Evolutionary conservation across 768 basidiomycete genomes (phyloP).

Genomic region (Saitozyma sp.): DNA sequence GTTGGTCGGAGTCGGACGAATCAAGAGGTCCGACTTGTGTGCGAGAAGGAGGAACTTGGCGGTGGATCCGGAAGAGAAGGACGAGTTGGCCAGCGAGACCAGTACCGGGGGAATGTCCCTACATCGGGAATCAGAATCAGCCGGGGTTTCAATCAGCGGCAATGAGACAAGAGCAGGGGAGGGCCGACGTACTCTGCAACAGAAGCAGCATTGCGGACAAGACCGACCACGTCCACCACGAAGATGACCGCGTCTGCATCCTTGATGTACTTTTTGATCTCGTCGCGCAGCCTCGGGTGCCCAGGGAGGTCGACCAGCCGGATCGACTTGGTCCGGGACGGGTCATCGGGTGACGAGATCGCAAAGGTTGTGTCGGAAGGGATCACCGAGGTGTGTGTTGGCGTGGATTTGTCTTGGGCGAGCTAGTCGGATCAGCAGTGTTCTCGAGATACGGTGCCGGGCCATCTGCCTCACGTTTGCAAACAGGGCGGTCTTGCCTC

Average conservation of each 20-base stretch:
- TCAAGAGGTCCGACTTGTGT: slow-evolving; percentile 47
- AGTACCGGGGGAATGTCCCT: slow-evolving; percentile 44
- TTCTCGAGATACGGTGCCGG: background rate
- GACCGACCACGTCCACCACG: slow-evolving; percentile 43
- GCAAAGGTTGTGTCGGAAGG: slow-evolving; percentile 36
- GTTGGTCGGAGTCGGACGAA: slow-evolving; percentile 22
- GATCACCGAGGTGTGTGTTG: slow-evolving; percentile 44
- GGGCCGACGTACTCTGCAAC: slow-evolving; percentile 45
- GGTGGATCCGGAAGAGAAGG: slow-evolving; percentile 14
- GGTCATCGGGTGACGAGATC: slow-evolving; percentile 15
- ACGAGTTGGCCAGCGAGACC: slow-evolving; percentile 28
- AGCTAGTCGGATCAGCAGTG: slow-evolving; percentile 26
- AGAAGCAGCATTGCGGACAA: slow-evolving; percentile 38
- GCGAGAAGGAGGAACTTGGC: slow-evolving; percentile 44
- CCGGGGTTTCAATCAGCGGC: background rate
- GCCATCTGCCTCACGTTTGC: slow-evolving; percentile 30
- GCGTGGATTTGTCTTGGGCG: slow-evolving; percentile 27
- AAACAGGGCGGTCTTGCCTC: slow-evolving; percentile 49
- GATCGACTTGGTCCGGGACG: slow-evolving; percentile 16
- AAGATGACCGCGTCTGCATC: slow-evolving; percentile 41
- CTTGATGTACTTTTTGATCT: slow-evolving; percentile 26
- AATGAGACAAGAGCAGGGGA: background rate
- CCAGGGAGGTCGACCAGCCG: slow-evolving; percentile 47
- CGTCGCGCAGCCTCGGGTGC: slow-evolving; percentile 45
- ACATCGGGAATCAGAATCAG: slow-evolving; percentile 4